Conservation (phyloP, 306 rosid species). For the Potentilla sterilis region DNA sequence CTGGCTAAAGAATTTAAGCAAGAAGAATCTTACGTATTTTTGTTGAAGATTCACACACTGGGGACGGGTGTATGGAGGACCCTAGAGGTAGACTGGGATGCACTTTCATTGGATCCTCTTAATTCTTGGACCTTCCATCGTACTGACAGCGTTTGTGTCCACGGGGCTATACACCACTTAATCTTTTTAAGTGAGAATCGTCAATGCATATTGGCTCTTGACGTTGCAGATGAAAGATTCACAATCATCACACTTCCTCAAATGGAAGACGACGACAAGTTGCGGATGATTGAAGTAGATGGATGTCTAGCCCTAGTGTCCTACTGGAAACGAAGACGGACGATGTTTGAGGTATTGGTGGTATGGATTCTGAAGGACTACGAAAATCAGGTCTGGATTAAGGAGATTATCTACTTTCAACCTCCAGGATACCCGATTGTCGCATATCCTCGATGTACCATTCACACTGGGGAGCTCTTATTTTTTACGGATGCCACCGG, state of each 20-base stretch:
- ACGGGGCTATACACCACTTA: conserved; percentile 3
- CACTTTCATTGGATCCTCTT: neutral
- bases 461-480: no score
- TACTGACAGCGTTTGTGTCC: neutral
- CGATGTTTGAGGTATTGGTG: neutral
- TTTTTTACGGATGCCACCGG: no score
- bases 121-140: neutral
- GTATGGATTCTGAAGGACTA: conserved; percentile 17
- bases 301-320: neutral
- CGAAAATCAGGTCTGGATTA: neutral
- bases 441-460: no score
- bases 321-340: no score
- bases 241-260: neutral
- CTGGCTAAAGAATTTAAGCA: neutral
- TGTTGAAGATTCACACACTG: neutral
- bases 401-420: neutral
- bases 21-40: neutral
- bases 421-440: no score
- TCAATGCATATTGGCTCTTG: neutral
- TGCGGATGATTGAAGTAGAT: neutral
- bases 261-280: neutral
- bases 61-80: conserved; percentile 3
- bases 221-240: conserved; percentile 2
- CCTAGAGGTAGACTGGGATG: neutral
- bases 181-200: no score